phyloP scores from a whole-genome alignment of 2,329 filamentous ascomycete genomes.

The Clarireedia sp. region DNA sequence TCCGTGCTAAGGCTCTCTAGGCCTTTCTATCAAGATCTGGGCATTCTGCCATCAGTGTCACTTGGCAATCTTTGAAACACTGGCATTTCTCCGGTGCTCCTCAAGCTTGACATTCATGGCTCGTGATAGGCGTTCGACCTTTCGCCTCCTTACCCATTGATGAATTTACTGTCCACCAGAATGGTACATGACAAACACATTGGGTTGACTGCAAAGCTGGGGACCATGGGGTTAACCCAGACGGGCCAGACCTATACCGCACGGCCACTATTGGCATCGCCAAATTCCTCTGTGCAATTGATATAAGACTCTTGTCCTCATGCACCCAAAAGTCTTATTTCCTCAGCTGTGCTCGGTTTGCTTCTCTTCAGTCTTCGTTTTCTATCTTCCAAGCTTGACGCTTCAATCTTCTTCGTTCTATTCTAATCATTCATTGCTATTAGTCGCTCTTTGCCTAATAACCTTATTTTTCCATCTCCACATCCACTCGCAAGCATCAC shows the following conservation, averaged over 20 bases:
- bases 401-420: conserved; percentile 1
- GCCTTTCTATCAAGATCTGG: not conserved
- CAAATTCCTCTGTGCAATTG: not conserved
- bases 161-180: too few relatives aligned
- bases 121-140: too few relatives aligned
- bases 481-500: not conserved
- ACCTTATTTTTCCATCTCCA: not conserved
- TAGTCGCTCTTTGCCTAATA: too few relatives aligned
- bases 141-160: too few relatives aligned
- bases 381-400: conserved; percentile 4
- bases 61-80: conserved; percentile 2
- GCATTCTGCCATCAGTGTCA: conserved; percentile 4
- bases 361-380: conserved; percentile 1
- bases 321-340: conserved; percentile 7
- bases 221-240: not conserved
- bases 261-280: conserved; percentile 1
- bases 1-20: not conserved
- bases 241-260: conserved; percentile 2
- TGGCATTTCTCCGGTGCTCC: not conserved
- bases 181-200: not conserved
- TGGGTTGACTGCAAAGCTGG: not conserved
- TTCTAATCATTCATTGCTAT: not conserved
- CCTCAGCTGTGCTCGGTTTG: conserved; percentile 7
- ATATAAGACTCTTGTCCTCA: conserved; percentile 10
- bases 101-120: not conserved